Conservation (phyloP, 1,284 basidiomycete genomes). For the Coniferiporia sulphurascens region DNA sequence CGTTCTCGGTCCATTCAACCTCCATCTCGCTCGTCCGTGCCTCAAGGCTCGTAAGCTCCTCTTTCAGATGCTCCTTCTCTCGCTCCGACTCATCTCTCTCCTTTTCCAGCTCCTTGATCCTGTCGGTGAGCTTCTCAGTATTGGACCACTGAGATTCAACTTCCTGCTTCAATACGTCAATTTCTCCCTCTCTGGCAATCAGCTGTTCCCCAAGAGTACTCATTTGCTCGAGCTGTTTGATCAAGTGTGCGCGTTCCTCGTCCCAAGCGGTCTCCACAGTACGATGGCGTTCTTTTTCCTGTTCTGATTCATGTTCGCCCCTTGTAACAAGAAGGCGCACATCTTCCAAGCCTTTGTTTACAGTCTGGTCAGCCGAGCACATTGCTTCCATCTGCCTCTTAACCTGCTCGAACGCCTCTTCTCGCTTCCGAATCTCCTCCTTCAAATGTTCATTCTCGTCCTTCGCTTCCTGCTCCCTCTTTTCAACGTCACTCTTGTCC, state of each 20-base stretch:
- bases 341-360: constrained; percentile 33
- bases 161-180: constrained; percentile 30
- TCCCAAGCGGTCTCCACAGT: constrained; percentile 41
- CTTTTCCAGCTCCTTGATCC: constrained; percentile 44
- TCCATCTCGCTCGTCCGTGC: constrained; percentile 41
- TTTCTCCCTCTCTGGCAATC: constrained; percentile 21
- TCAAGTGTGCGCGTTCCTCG: constrained; percentile 43
- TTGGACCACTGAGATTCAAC: constrained; percentile 23
- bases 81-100: constrained; percentile 55
- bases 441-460: constrained; percentile 37
- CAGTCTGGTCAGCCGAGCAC: constrained; percentile 33
- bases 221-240: constrained; percentile 29
- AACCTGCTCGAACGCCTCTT: constrained; percentile 48
- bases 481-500: constrained; percentile 48
- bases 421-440: constrained; percentile 44
- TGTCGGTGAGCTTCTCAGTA: constrained; percentile 32
- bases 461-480: constrained; percentile 34
- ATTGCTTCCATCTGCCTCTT: constrained; percentile 51
- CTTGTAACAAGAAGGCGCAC: constrained; percentile 35
- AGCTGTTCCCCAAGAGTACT: constrained; percentile 22
- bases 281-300: constrained; percentile 38
- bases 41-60: constrained; percentile 38
- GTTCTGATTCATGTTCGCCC: constrained; percentile 34
- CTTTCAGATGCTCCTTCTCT: constrained; percentile 58
- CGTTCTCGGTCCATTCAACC: constrained; percentile 48